Base-by-base conservation (phyloP, 2,329 filamentous ascomycete species). In the Claviceps purpurea region DNA sequence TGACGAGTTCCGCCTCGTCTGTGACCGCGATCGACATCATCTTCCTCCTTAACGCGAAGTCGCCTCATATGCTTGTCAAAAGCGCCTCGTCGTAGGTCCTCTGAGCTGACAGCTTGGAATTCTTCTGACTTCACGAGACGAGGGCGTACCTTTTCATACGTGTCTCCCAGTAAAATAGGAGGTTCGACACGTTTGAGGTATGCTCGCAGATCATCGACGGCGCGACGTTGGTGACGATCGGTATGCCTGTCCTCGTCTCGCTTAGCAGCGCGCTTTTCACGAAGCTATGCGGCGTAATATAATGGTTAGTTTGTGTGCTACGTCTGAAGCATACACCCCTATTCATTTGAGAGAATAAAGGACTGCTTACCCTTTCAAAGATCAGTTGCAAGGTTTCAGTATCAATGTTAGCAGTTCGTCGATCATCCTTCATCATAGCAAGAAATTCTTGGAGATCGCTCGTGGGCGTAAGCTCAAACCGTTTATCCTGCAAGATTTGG, bases 41-140 rank as follows among this genome's bases (percentile, higher is more conserved):
- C 89, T 51, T 94, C 87, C 59, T 94, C 87, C 64, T 90, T 90
- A 60, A 97, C 91, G 64, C 84, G 87, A n/a, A 96, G 73, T 49
- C 93, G 87, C 56, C 87, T 86, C 60, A 96, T 82, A 61, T 89
- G 81, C 70, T 95, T 97, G 53, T 96, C 90, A 69, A 96, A 97
- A 14, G 89, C 91, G 58, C 79, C 77, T 56, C 84, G 82, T 53
- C 90, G 86, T 56, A 85, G 76, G 50, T 95, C 89, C 58, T 98
- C 93, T 44, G 86, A 84, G 57, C 83, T 76, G 48, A 97, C 78
- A 50, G 85, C 85, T 67, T 85, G 81, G 70, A 87, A 98, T 67
- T 97, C 93, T 54, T 89, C 82, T 60, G 79, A 80, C 63, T 87
- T 87, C 61, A 87, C 81, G 57, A 98, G 75, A 56, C 88, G 85